Evolutionary conservation across 2,329 filamentous ascomycete genomes (phyloP), one percentile per base, ranked within the genome.

Genomic region (Cladorrhinum sp.): DNA sequence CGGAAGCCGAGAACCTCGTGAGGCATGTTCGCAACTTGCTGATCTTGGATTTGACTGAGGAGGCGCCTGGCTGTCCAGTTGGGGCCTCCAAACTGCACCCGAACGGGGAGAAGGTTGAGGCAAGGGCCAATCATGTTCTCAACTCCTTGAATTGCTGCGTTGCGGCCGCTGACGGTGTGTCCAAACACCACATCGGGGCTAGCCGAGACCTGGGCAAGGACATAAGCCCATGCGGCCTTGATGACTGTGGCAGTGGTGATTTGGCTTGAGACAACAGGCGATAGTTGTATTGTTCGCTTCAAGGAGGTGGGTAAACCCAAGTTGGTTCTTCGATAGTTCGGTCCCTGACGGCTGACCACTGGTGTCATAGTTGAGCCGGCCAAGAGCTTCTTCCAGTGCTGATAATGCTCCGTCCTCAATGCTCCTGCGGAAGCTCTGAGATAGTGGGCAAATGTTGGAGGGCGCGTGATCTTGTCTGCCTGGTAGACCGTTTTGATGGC

Each of bases 361-460:
- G 66, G 62, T 1, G 68, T 68, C 55, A 69, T 66, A 16, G 67
- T 66, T 1, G 74, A 78, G 16, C 72, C 73, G 0, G 70, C 59
- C 3, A 82, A 73, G 0, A 81, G 71, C 1, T 71, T 62, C n/a
- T 67, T 69, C 80, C 80, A 82, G 65, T 82, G 81, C 0, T 72
- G 66, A 70, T 74, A 69, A 60, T 74, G 75, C 7, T 64, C 64
- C 23, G 66, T 67, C 1, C 62, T 67, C 49, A 69, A 51, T 1
- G 61, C 21, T 2, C 60, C 65, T 2, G 66, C 67, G 14, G 67
- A 67, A 16, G 67, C 67, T 20, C 66, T 64, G 2, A 68, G 60
- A 52, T 73, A 71, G 18, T 73, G 65, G n/a, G 73, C 67, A 50
- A 75, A 75, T 51, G n/a, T 71, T 62, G 62, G 66, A 9, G 66